Evolutionary conservation across 2,329 filamentous ascomycete genomes (phyloP).

Genomic region (Botrytis cinerea): DNA sequence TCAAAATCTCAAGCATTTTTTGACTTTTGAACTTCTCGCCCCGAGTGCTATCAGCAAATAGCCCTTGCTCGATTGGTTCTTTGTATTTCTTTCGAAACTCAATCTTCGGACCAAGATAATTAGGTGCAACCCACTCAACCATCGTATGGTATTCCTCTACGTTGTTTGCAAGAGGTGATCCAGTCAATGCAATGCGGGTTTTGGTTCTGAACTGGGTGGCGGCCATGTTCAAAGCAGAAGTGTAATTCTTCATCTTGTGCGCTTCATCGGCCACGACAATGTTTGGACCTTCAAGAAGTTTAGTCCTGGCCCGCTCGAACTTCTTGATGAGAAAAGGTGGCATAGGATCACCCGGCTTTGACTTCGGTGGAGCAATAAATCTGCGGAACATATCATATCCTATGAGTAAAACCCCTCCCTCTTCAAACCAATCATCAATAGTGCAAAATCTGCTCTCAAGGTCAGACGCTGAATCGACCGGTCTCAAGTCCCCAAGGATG

Average conservation of each 20-base stretch:
- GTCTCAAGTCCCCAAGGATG: constrained; percentile 57
- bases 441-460: constrained; percentile 46
- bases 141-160: constrained; percentile 83
- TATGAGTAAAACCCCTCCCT: constrained; percentile 74
- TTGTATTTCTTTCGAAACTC: constrained; percentile 74
- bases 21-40: constrained; percentile 59
- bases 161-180: constrained; percentile 83
- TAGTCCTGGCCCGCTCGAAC: constrained; percentile 32
- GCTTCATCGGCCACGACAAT: constrained; percentile 86
- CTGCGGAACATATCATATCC: constrained; percentile 70
- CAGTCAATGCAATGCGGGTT: constrained; percentile 80
- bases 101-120: constrained; percentile 66
- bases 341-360: constrained; percentile 28
- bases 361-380: constrained; percentile 45
- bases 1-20: constrained; percentile 70
- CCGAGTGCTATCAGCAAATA: constrained; percentile 63
- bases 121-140: constrained; percentile 82
- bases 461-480: constrained; percentile 51
- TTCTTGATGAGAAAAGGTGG: neutral
- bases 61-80: constrained; percentile 70
- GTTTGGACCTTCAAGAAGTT: constrained; percentile 62
- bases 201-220: constrained; percentile 64
- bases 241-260: constrained; percentile 71
- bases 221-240: constrained; percentile 53
- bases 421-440: constrained; percentile 60